These are phyloP conservation scores for Pseudocercospora crystallina DNA, from an alignment of 2,329 filamentous ascomycete genomes.

Conservation along the genomic window DNA sequence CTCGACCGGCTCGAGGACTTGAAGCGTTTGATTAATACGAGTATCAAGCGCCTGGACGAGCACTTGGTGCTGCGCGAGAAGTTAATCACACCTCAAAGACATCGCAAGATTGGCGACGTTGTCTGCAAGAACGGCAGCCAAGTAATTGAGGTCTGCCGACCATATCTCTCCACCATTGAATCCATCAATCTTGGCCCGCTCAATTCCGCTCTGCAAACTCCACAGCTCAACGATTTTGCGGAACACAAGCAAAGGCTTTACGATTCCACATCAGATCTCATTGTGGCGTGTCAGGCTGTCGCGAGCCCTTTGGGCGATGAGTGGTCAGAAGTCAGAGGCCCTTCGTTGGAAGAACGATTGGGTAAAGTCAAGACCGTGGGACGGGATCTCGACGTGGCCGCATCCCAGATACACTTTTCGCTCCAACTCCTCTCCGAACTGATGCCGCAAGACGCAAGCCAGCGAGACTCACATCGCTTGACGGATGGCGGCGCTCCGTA, in stretches of 20 bases:
- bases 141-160: constrained; percentile 83
- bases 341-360: constrained; percentile 82
- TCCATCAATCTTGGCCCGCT: constrained; percentile 84
- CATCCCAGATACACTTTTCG: constrained; percentile 83
- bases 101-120: constrained; percentile 77
- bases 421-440: constrained; percentile 84
- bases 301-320: constrained; percentile 89
- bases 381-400: constrained; percentile 79
- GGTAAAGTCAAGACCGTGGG: constrained; percentile 76
- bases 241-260: constrained; percentile 91
- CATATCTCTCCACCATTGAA: constrained; percentile 86
- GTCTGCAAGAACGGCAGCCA: constrained; percentile 76
- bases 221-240: constrained; percentile 82
- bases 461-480: constrained; percentile 32
- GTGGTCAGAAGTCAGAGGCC: constrained; percentile 89
- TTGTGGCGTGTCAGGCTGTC: constrained; percentile 86
- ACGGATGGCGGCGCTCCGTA: constrained; percentile 36
- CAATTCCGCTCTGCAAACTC: constrained; percentile 75
- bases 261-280: constrained; percentile 85
- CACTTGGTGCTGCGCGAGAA: constrained; percentile 75
- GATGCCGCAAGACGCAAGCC: constrained; percentile 51
- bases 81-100: constrained; percentile 73
- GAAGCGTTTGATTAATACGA: constrained; percentile 79
- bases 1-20: constrained; percentile 83
- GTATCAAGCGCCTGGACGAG: constrained; percentile 84